Evolutionary conservation across 2,329 filamentous ascomycete species (phyloP), one percentile per base, ranked within the genome.

Genomic region (Paracamarosporium sp.): DNA sequence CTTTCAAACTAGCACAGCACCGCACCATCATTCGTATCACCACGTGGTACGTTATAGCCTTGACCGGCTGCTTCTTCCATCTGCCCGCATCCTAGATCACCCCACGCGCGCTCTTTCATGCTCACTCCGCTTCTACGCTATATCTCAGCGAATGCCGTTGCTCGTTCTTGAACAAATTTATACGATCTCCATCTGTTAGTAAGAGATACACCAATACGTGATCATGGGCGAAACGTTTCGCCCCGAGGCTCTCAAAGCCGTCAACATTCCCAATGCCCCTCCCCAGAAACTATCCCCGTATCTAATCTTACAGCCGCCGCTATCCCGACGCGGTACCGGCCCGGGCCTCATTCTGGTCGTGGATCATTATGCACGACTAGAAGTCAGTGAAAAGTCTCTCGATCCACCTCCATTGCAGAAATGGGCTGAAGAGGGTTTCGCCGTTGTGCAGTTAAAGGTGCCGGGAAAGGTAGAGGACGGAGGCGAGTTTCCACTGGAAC

Each of bases 361-460:
- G 1, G 76, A 81, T 6, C 61, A 73, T 44, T 68, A 69, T 36
- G 66, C 74, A 41, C 62, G 48, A 48, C 66, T 68, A 60, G 63
- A 65, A 13, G 52, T 66, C 38, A 73, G 68, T 31, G 78, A 78
- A 27, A 71, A 73, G 46, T 77, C 75, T 43, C 69, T 80, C 1
- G 81, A 83, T 53, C 88, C 88, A 0, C 79, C 83, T 8, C 85
- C 86, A 0, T 66, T 85, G 13, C 69, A 85, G 59, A 91, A 91
- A 73, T 91, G 89, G 89, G 88, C 88, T 0, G 88, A 91, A 68
- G 89, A 91, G 70, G 87, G 88, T 0, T 90, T 85, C 62, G 79
- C 84, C 0, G 86, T 90, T 3, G 85, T 79, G 0, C 82, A 89
- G 69, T 69, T 90, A 0, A 68, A 75, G 2, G 65, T 77, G 1